phyloP scores from a whole-genome alignment of 192 early-diverging fungal genomes.

The Backusella luteola region DNA sequence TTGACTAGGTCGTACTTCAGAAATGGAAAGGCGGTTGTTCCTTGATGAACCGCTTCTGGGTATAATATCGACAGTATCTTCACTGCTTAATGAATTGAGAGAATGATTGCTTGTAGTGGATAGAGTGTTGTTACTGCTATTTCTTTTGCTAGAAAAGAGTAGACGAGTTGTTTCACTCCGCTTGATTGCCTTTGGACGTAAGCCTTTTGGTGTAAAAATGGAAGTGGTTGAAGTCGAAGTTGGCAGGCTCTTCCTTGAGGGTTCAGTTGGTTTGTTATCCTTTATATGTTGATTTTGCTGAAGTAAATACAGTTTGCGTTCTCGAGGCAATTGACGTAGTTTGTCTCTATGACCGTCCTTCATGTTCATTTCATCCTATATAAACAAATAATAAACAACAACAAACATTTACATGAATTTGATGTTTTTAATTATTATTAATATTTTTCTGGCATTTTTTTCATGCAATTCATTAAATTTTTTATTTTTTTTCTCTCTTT shows the following conservation, averaged over 20 bases:
- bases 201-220: slow-evolving; percentile 5
- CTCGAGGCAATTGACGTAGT: slow-evolving; percentile 37
- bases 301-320: slow-evolving; percentile 37
- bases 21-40: neutral
- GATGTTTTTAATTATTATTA: neutral
- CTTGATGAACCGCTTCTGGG: neutral
- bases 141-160: neutral
- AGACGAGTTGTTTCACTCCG: slow-evolving; percentile 13
- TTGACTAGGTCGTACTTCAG: neutral
- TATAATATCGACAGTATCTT: neutral
- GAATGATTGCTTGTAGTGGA: neutral
- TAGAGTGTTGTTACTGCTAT: neutral
- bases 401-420: neutral
- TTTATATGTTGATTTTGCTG: slow-evolving; percentile 37
- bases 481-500: neutral
- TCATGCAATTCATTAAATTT: neutral
- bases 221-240: slow-evolving; percentile 17
- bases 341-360: slow-evolving; percentile 38
- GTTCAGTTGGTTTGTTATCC: slow-evolving; percentile 5
- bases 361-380: slow-evolving; percentile 46
- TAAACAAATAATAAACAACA: neutral
- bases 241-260: neutral
- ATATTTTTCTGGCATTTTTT: neutral
- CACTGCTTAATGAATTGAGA: neutral
- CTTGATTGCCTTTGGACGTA: slow-evolving; percentile 24